Percentiles rank a stretch among this genome's conserved stretches.
Evolutionary conservation across 2,329 filamentous ascomycete species (phyloP).

Genomic region (Aspergillus cejpii): DNA sequence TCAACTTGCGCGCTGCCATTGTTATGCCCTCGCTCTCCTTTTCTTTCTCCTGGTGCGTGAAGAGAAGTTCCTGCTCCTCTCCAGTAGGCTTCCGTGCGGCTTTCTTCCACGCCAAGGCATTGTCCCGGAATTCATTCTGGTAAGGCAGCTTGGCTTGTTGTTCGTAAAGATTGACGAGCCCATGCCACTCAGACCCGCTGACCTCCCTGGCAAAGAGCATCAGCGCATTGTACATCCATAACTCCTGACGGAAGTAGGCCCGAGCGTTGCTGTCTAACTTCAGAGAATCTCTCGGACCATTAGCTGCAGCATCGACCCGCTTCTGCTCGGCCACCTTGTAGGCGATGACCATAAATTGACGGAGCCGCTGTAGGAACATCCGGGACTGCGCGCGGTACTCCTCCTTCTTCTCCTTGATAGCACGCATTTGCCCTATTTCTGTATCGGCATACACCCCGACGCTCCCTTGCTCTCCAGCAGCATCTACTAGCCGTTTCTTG

Average conservation of each 20-base stretch:
- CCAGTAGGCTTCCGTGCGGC: constrained; percentile 66
- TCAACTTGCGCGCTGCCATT: constrained; percentile 76
- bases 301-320: constrained; percentile 55
- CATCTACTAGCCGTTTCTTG: constrained; percentile 45
- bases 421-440: constrained; percentile 75
- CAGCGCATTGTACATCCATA: constrained; percentile 85
- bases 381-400: constrained; percentile 72
- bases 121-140: constrained; percentile 71
- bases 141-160: constrained; percentile 69
- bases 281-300: constrained; percentile 35
- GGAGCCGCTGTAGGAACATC: constrained; percentile 69
- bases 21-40: constrained; percentile 63
- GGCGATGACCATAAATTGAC: constrained; percentile 72
- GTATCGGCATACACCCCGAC: constrained; percentile 62
- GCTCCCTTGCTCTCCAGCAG: constrained; percentile 33
- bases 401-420: constrained; percentile 89
- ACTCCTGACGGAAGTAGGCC: constrained; percentile 60
- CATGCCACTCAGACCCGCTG: constrained; percentile 73
- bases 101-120: constrained; percentile 70
- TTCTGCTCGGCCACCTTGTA: constrained; percentile 70
- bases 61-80: constrained; percentile 78
- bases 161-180: constrained; percentile 72
- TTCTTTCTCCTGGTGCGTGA: constrained; percentile 84
- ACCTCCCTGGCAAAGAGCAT: constrained; percentile 84
- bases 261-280: constrained; percentile 68